Evolutionary conservation across 1,284 basidiomycete species (phyloP).

Genomic region (Tilletia caries): DNA sequence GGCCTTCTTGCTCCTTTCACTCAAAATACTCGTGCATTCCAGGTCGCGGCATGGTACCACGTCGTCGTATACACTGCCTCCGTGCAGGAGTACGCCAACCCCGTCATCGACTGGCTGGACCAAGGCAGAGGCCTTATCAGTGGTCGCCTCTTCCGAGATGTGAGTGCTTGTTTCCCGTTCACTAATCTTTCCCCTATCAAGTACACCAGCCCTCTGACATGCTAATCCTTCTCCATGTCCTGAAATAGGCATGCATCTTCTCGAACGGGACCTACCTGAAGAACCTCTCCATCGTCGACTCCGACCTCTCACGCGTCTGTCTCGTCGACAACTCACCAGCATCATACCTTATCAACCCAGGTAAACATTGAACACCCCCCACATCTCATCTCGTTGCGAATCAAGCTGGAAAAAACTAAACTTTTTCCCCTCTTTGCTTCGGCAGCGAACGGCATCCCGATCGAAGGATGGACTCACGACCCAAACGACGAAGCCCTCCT

Average conservation of each 20-base stretch:
- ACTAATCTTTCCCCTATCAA: constrained; percentile 46
- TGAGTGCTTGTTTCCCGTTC: constrained; percentile 54
- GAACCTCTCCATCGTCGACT: constrained; percentile 79
- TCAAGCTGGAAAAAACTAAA: too few species aligned
- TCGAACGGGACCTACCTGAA: constrained; percentile 93
- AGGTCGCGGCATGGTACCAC: constrained; percentile 98
- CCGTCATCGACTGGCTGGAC: constrained; percentile 99
- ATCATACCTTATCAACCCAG: constrained; percentile 86
- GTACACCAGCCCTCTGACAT: constrained; percentile 78
- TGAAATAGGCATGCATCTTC: constrained; percentile 84
- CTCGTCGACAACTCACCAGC: constrained; percentile 94
- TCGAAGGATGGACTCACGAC: constrained; percentile 98
- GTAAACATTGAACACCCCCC: constrained; percentile 57
- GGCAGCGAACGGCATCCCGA: constrained; percentile 90
- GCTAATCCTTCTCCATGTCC: neutral
- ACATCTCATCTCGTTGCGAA: neutral
- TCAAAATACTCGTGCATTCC: constrained; percentile 17
- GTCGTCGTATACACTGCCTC: constrained; percentile 98
- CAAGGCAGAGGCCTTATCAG: constrained; percentile 79
- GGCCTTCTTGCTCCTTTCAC: too few species aligned
- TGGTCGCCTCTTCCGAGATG: constrained; percentile 86
- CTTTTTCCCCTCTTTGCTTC: constrained; percentile 6
- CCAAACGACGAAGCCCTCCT: constrained; percentile 93
- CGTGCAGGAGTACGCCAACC: constrained; percentile 98
- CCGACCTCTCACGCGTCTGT: constrained; percentile 83